Conservation (phyloP, 2,329 filamentous ascomycete genomes). For the Fusarium duplospermum region DNA sequence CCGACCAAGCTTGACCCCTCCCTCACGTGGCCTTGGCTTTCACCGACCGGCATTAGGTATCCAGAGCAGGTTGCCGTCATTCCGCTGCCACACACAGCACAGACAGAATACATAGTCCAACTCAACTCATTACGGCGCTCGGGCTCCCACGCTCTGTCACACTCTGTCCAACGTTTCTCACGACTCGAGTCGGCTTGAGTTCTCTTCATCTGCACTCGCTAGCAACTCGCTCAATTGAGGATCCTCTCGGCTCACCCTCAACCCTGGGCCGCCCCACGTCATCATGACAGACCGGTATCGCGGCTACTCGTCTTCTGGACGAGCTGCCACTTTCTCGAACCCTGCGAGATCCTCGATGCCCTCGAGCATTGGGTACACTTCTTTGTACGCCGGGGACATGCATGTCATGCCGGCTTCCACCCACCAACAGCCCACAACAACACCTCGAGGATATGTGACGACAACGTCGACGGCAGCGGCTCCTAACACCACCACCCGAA, state of each 20-base stretch:
- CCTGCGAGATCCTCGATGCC: conserved; percentile 67
- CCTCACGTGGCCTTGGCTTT: conserved; percentile 43
- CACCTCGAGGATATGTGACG: conserved; percentile 48
- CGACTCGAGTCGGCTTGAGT: conserved; percentile 15
- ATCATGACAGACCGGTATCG: conserved; percentile 63
- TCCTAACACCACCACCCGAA: conserved; percentile 61
- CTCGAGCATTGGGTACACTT: conserved; percentile 61
- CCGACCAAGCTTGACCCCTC: conserved; percentile 40
- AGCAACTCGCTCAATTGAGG: conserved; percentile 22
- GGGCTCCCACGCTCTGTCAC: conserved; percentile 31
- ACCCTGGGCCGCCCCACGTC: conserved; percentile 31
- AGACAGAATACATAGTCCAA: not conserved
- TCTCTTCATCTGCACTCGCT: conserved; percentile 5
- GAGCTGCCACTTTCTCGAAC: conserved; percentile 59
- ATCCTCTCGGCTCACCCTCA: not conserved
- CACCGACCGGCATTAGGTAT: conserved; percentile 5
- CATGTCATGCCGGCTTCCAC: conserved; percentile 61
- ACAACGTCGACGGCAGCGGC: conserved; percentile 50
- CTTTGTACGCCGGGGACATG: conserved; percentile 64
- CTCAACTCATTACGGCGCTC: conserved; percentile 28
- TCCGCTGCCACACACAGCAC: conserved; percentile 25
- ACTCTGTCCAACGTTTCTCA: conserved; percentile 32
- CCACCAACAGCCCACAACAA: conserved; percentile 46
- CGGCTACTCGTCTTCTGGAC: conserved; percentile 53
- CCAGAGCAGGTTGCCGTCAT: conserved; percentile 36